Evolutionary conservation across 768 basidiomycete genomes (phyloP), one percentile per base, ranked within the genome.

Genomic region (Thelephora ganbajun): DNA sequence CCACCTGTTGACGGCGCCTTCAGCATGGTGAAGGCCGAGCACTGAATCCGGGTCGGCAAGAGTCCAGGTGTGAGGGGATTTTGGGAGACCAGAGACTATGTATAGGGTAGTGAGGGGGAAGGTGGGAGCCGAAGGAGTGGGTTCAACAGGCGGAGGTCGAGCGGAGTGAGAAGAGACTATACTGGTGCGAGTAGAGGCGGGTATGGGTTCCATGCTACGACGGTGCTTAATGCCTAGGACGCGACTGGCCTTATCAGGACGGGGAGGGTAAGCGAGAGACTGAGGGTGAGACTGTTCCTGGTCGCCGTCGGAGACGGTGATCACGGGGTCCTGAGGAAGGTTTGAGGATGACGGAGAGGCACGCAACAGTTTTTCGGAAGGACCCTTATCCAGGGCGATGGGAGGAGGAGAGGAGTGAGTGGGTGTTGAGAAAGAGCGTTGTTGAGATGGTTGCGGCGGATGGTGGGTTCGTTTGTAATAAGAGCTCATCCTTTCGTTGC

Each of bases 31-130:
- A 45, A 91, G 71, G 43, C 85, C 87, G 44, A 83, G 65, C 46
- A 88, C 81, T 1, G 86, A 75, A 61, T 89, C 86, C 0, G 81
- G 80, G 61, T 92, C 90, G 0, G 86, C 81, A 39, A 90, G 75
- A 14, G 86, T 85, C 89, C 91, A 93, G 11, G 84, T 89, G 61
- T 87, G 79, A 0, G 89, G 87, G 26, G 82, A 82, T 63, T 92
- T 92, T 14, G 88, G 85, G 26, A 94, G 74, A 11, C 91, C 90
- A 1, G 85, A 87, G 26, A 89, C 86, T 55, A 89, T 82, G 62
- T 89, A 89, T 55, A 89, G 77, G 30, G 83, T 85, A 1, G 86
- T 80, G 52, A 89, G 76, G 23, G 86, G 84, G 44, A 81, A 69
- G 22, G 83, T 77, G 11, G 86, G 82, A 9, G 70, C 66, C n/a